Evolutionary conservation across 1,139 yeast genomes (phyloP).

Genomic region (Sugiyamaella japonica): DNA sequence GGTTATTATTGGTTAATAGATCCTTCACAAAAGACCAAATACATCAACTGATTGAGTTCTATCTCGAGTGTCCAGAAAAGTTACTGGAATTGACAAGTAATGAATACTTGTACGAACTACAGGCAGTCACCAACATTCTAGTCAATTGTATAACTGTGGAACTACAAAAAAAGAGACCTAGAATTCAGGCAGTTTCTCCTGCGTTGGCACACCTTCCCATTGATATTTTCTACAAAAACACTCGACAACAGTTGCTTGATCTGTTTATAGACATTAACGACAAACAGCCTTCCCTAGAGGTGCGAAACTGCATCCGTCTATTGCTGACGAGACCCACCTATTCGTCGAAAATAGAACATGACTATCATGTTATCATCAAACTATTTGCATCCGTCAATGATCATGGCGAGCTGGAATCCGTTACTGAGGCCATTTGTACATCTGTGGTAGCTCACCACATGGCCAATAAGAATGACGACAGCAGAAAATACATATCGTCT

Average conservation of each 20-base stretch:
- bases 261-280: constrained; percentile 3
- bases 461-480: constrained; percentile 11
- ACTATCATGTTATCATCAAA: constrained; percentile 16
- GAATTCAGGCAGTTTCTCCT: background rate
- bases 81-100: constrained; percentile 24
- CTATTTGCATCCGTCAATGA: constrained; percentile 14
- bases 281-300: background rate
- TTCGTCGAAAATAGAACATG: constrained; percentile 18
- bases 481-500: constrained; percentile 15
- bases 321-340: constrained; percentile 22
- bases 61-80: constrained; percentile 20
- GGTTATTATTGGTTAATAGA: constrained; percentile 31
- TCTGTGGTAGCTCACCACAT: constrained; percentile 17
- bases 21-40: constrained; percentile 25
- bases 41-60: constrained; percentile 23
- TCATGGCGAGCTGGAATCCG: constrained; percentile 3
- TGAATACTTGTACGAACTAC: constrained; percentile 31
- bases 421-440: constrained; percentile 17
- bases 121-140: constrained; percentile 22
- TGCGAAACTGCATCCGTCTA: constrained; percentile 5
- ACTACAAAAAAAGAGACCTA: constrained; percentile 13
- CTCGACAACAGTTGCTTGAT: constrained; percentile 18
- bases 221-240: constrained; percentile 22
- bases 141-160: constrained; percentile 17
- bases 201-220: constrained; percentile 23